Base-by-base conservation (phyloP, 1,139 yeast genomes). In the Candida sojae region DNA sequence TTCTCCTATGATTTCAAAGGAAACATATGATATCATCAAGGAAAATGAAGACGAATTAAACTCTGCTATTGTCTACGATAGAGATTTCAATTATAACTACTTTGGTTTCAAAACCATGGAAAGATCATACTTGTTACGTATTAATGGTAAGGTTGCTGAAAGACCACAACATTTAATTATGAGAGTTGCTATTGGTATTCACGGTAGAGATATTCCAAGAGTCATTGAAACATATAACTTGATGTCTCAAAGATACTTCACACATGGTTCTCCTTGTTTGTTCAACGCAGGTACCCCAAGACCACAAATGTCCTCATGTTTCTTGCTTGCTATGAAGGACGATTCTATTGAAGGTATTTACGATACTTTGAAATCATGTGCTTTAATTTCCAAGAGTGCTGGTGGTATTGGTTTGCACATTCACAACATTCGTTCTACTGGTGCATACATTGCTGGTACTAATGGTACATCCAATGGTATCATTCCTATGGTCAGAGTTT, bases 321-420 rank as follows among this genome's bases (percentile, higher is more conserved):
- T 89, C 82, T 76, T 90, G 54, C 82, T 89, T 53, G 90, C 92
- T 48, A 88, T 88, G 93, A 83, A 85, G 67, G 96, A 88, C 42
- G 96, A 89, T 67, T 88, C 96, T 32, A 89, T 89, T 57, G 96
- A 89, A 53, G 96, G 96, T 53, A 90, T 89, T 55, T 89, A 87
- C 64, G 92, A 87, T 56, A 88, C 96, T 42, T 79, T 89, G 58
- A 87, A 88, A 72, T 86, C 89, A 51, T 84, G 93, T 70, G 96
- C 96, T 32, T 75, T 88, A 63, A 89, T 89, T 54, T 88, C 96
- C 55, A 89, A 89, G 71, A 82, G 91, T 53, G 96, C 96, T 41
- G 96, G 96, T 61, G 96, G 96, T 62, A 86, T 89, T 63, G 96
- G 96, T 55, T 75, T 89, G 57, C 90, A 87, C 60, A 81, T 88